Evolutionary conservation across 2,329 filamentous ascomycete genomes (phyloP).

Genomic region (Grosmannia serpens): DNA sequence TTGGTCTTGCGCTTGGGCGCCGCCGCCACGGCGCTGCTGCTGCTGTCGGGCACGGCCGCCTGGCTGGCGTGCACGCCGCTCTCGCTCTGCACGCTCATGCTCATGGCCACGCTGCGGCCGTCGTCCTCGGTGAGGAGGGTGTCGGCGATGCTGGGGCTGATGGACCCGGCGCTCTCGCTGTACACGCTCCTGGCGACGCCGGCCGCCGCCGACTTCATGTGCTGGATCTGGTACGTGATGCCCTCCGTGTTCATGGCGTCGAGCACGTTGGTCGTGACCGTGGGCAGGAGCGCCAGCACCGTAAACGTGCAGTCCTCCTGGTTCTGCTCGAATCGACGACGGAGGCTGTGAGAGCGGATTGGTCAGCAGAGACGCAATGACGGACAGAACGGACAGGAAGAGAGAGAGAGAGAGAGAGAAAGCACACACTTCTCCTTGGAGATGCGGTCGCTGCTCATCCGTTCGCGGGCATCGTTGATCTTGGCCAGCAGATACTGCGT

Average conservation of each 20-base stretch:
- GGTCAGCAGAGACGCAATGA: neutral
- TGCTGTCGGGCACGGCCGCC: constrained; percentile 34
- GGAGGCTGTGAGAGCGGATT: constrained; percentile 47
- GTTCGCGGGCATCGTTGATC: constrained; percentile 85
- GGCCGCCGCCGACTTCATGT: constrained; percentile 58
- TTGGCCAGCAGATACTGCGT: constrained; percentile 88
- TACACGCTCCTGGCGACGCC: constrained; percentile 34
- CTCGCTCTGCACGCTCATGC: constrained; percentile 60
- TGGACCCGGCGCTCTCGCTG: constrained; percentile 31
- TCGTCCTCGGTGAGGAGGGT: constrained; percentile 78
- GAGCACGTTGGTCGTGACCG: constrained; percentile 80
- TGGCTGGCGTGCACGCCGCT: constrained; percentile 78
- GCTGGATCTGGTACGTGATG: constrained; percentile 86
- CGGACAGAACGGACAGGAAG: neutral
- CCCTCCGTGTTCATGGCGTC: constrained; percentile 82
- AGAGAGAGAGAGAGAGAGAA: neutral
- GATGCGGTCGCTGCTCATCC: constrained; percentile 92
- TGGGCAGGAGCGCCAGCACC: constrained; percentile 87
- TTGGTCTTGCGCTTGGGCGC: constrained; percentile 53
- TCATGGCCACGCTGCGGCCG: constrained; percentile 54
- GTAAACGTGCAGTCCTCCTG: constrained; percentile 98
- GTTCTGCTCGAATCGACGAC: constrained; percentile 94
- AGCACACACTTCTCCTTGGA: constrained; percentile 80
- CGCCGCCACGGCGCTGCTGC: constrained; percentile 12
- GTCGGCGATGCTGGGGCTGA: constrained; percentile 48